Conservation (phyloP, 352 stramenopile genomes). For the Phytophthora ohioensis region DNA sequence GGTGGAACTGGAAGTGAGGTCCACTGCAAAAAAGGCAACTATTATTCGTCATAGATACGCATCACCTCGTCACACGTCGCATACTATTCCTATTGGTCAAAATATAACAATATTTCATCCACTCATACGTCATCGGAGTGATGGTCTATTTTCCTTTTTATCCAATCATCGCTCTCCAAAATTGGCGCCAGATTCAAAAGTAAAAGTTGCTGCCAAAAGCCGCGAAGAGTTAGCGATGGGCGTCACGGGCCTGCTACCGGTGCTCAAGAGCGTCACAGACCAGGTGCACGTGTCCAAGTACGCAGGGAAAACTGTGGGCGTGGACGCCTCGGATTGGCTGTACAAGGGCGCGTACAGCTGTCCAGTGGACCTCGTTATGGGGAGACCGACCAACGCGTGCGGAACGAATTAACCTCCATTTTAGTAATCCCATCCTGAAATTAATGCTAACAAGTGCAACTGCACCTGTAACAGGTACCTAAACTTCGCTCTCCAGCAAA, state of each 20-base stretch:
- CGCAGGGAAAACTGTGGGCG: conserved; percentile 70
- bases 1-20: conserved; percentile 7
- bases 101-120: not conserved
- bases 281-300: conserved; percentile 85
- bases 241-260: conserved; percentile 64
- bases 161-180: conserved; percentile 11
- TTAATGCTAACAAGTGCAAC: conserved; percentile 42
- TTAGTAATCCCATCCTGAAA: conserved; percentile 18
- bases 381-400: conserved; percentile 60
- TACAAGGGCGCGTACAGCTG: conserved; percentile 93
- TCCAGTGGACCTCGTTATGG: conserved; percentile 79
- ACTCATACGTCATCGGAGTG: not conserved
- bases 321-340: conserved; percentile 85
- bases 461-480: conserved; percentile 62
- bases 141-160: conserved; percentile 2
- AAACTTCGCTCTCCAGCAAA: conserved; percentile 87
- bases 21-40: conserved; percentile 18
- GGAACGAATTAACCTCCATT: conserved; percentile 44
- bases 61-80: conserved; percentile 21
- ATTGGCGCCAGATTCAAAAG: conserved; percentile 37
- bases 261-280: conserved; percentile 79
- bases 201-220: conserved; percentile 18
- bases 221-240: conserved; percentile 59
- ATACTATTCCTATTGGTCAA: conserved; percentile 9
- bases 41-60: conserved; percentile 2